Evolutionary conservation across 208 protist genomes (phyloP), one percentile per base, ranked within the genome.

Genomic region (Leptomonas seymouri): DNA sequence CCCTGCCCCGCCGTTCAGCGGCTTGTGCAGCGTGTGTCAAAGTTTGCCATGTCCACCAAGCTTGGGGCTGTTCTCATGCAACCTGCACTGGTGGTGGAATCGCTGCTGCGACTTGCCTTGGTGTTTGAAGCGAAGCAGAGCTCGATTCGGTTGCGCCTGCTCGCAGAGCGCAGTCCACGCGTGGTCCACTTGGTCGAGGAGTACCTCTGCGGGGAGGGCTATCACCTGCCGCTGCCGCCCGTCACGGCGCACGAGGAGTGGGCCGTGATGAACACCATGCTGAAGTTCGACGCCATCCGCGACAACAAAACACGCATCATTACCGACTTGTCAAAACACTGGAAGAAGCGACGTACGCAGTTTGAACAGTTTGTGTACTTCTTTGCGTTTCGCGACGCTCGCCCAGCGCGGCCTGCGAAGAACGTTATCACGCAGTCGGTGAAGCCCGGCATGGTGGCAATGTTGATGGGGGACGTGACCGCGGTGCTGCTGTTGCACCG

Each of bases 291-390:
- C 74, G 83, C 80, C 44, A 87, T 96, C 30, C 91, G 89, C 59
- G 87, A 96, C 73, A 96, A 90, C 71, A 75, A 75, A 55, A 96
- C 91, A 6, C 86, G 87, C 58, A 76, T 96, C 71, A 90, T 90
- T 61, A 94, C 89, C 27, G 91, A 96, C 65, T 66, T 94, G 57
- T 96, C 91, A 11, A 91, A 88, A 77, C 82, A 88, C 69, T 96
- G 91, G 89, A 81, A 82, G 48, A 82, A 85, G 58, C 78, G 82
- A 4, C 74, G 81, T 36, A 96, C 87, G 5, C 89, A 83, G 64
- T 96, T 94, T 74, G 91, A 96, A 68, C 88, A 96, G 77, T 96
- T 96, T 63, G 84, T 93, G 34, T 74, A 82, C 70, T 96, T 96
- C 61, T 93, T 90, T 61, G 60, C 51, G 64, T 96, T 86, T 64